A percentile compares a stretch with the other conserved stretches of the same genome.
These are phyloP conservation scores for Pichia nakasei DNA, from an alignment of 805 yeast species.

Conservation along the genomic window DNA sequence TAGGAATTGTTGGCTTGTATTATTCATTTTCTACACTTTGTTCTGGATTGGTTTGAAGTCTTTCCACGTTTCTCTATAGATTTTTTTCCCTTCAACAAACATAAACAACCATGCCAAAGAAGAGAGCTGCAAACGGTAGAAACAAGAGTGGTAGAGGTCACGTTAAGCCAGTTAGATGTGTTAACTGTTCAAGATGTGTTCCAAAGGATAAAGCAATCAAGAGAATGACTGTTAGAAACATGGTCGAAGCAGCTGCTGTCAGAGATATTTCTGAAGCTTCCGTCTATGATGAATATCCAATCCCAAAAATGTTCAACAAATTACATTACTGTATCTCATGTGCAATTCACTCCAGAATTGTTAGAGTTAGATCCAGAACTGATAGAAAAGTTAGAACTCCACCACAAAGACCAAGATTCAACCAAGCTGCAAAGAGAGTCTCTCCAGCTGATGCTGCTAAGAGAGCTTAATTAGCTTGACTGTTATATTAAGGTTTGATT, in stretches of 20 bases:
- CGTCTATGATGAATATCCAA: slow-evolving; percentile 97
- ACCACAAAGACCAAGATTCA: slow-evolving; percentile 98
- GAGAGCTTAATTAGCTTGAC: slow-evolving; percentile 46
- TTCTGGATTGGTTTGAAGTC: too few species aligned
- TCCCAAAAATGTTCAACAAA: slow-evolving; percentile 99
- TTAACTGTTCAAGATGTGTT: slow-evolving; percentile 98
- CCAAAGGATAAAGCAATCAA: slow-evolving; percentile 99
- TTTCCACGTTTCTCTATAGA: too few species aligned
- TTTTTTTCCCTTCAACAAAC: not conserved
- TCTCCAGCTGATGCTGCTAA: slow-evolving; percentile 97
- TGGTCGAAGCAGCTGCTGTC: slow-evolving; percentile 99
- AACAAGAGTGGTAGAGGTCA: slow-evolving; percentile 99
- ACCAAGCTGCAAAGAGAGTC: slow-evolving; percentile 81
- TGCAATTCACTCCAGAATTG: slow-evolving; percentile 99
- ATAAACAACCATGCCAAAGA: slow-evolving; percentile 84
- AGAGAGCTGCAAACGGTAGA: slow-evolving; percentile 99
- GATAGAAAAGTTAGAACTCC: slow-evolving; percentile 99
- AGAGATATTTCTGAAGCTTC: slow-evolving; percentile 99
- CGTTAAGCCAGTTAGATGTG: slow-evolving; percentile 99
- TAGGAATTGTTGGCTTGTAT: too few species aligned
- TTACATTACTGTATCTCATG: slow-evolving; percentile 99
- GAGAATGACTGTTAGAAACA: slow-evolving; percentile 99
- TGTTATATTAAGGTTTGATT: too few species aligned
- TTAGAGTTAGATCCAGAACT: slow-evolving; percentile 98
- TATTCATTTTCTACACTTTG: too few species aligned